Base-by-base conservation (phyloP, 371 early-diverging fungal genomes). In the Chytridium lagenaria region DNA sequence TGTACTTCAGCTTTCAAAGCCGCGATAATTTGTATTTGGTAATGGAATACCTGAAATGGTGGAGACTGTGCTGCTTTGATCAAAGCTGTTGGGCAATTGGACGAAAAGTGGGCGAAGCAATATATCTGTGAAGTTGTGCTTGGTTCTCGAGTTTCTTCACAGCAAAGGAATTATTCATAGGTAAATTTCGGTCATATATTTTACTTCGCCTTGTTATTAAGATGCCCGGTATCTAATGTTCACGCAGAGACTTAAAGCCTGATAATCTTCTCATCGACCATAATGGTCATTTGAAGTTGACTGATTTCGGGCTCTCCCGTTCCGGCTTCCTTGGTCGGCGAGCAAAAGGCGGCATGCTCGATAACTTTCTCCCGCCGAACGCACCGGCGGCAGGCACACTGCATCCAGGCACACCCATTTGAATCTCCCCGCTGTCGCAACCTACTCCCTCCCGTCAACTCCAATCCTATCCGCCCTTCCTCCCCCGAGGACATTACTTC, bases 31-130 rank as follows among this genome's bases (percentile, higher is more conserved):
- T 98, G 44, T 98, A 94, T 73, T 82, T 97, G 36, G 98, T 97
- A 0, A 91, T 98, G 91, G 98, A 97, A 77, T 98, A 97, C 78
- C 80, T 97, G 63, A n/a, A 95, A 95, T 77, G 98, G 98, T 33
- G 98, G 98, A 1, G 98, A 98, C 78, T 95, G 95, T 67, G 95
- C 95, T 15, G 91, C 97, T 0, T 81, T 98, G 31, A 84, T 97
- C 70, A 96, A 97, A 80, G 89, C 88, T 0, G 83, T 96, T 23
- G 95, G 95, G 12, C 87, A 85, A 50, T 84, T 98, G 66, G 91
- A 94, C n/a, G 93, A 93, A 73, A 92, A 93, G 66, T 94, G 95
- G 91, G 93, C 96, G 0, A 88, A 90, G 67, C 95, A 93, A 78
- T 99, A 98, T 76, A 84, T 95, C 55, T 93, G 95, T 1, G 98